Evolutionary conservation across 2,329 filamentous ascomycete species (phyloP), one percentile per base, ranked within the genome.

Genomic region (Leptosphaerulina australis): DNA sequence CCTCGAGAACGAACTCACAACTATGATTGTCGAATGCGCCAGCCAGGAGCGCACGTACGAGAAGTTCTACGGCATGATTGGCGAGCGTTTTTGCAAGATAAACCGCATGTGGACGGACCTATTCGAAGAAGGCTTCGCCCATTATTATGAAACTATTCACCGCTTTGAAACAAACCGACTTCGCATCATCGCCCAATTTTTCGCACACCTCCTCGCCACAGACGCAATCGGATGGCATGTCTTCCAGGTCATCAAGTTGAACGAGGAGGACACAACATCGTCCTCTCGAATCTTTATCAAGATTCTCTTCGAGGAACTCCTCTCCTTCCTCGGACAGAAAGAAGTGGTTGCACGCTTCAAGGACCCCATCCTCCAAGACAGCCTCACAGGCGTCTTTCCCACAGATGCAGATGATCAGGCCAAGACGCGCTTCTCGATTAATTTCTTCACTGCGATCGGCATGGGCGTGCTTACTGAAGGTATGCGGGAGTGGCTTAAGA

Each of bases 241-340:
- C 17, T 75, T 99, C 36, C 89, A 87, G 0, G 82, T 87, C 45
- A 85, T 99, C 54, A 92, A 92, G 70, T 78, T 99, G 41, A 99
- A 94, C 68, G 92, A 99, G 72, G 93, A 97, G 50, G 94, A 99
- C 67, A 99, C 94, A 0, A 99, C 93, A 0, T 93, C 91, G 2
- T 94, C 91, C 56, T 96, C 90, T 62, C 90, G 94, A 79, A 97
- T 99, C 72, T 99, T 97, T 70, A 89, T 99, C 80, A 97, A 97
- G 78, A 97, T 97, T 49, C 77, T 99, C 10, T 95, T 99, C 70
- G 91, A 97, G 72, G 91, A 97, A 66, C 83, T 97, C 18, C 83
- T 87, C 4, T 91, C 97, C 74, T 88, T 90, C 53, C 82, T 96
- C 51, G 93, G 94, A 50, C 86, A 97, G 80, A 80, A 86, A 36